Conservation (phyloP, 2,329 filamentous ascomycete genomes). For the Colletotrichum magnum region DNA sequence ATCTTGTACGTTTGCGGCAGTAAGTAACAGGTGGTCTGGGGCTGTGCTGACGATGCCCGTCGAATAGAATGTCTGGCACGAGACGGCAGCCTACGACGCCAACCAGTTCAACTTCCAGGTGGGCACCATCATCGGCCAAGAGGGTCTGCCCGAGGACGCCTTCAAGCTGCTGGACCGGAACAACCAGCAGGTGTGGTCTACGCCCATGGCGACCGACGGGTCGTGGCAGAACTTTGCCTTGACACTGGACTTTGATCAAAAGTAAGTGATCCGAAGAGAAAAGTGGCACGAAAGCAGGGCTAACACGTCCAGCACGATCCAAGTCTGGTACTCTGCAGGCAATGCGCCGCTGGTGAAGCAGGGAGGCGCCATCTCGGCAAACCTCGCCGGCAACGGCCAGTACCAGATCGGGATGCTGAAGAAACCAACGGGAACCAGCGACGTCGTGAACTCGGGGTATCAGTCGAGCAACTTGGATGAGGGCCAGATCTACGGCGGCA, state of each 20-base stretch:
- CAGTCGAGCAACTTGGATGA: conserved; percentile 63
- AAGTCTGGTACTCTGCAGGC: conserved; percentile 40
- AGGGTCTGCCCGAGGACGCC: conserved; percentile 20
- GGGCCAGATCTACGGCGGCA: conserved; percentile 64
- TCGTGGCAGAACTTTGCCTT: conserved; percentile 44
- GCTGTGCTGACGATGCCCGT: not conserved
- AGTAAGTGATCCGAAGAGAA: conserved; percentile 9
- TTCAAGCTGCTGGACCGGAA: conserved; percentile 41
- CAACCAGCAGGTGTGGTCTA: conserved; percentile 40
- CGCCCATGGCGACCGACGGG: conserved; percentile 29
- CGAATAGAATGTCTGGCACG: conserved; percentile 53
- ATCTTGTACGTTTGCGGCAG: conserved; percentile 44
- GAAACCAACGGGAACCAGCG: conserved; percentile 66
- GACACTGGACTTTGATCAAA: conserved; percentile 40
- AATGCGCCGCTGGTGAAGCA: conserved; percentile 26
- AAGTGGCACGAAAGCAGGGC: not conserved
- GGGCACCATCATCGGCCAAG: conserved; percentile 48
- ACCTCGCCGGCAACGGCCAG: conserved; percentile 29
- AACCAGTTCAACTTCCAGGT: conserved; percentile 57
- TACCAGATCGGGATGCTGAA: conserved; percentile 72
- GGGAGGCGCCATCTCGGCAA: conserved; percentile 8
- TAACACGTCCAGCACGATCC: conserved; percentile 36
- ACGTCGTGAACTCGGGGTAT: conserved; percentile 65
- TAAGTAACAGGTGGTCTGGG: not conserved
- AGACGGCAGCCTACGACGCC: conserved; percentile 53